phyloP scores from a whole-genome alignment of 805 yeast species.

The Candida ficus region DNA sequence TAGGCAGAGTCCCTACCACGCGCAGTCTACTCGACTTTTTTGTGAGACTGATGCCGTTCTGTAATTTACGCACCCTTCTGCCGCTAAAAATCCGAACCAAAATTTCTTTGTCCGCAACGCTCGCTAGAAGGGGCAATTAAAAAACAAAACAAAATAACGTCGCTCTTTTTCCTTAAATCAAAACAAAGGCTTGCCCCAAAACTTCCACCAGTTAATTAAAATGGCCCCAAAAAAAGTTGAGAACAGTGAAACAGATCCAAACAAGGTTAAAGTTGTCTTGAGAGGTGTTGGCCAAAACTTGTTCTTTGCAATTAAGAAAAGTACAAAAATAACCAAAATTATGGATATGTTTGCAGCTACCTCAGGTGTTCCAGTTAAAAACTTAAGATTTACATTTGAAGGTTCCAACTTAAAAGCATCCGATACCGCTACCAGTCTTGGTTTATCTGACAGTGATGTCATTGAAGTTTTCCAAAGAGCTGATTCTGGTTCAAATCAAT shows the following conservation, averaged over 20 bases:
- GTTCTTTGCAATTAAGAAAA: slow-evolving; percentile 13
- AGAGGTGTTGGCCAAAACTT: slow-evolving; percentile 13
- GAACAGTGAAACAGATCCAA: slow-evolving; percentile 1
- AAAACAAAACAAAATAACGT: too few relatives aligned
- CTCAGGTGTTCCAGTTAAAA: slow-evolving; percentile 1
- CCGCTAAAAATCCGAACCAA: too few relatives aligned
- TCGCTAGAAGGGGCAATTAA: too few relatives aligned
- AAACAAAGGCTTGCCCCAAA: too few relatives aligned
- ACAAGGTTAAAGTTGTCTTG: slow-evolving; percentile 15
- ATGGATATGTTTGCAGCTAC: slow-evolving; percentile 13
- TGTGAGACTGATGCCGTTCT: too few relatives aligned
- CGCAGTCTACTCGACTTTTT: too few relatives aligned
- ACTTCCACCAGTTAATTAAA: too few relatives aligned
- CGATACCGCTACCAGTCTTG: slow-evolving; percentile 9
- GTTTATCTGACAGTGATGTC: slow-evolving; percentile 11
- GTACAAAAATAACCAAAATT: slow-evolving; percentile 13
- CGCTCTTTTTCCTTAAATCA: too few relatives aligned
- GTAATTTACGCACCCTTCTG: too few relatives aligned
- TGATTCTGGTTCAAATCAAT: background rate
- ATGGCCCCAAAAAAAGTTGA: background rate
- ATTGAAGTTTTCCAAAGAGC: slow-evolving; percentile 9
- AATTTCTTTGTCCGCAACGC: too few relatives aligned
- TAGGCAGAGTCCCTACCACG: too few relatives aligned
- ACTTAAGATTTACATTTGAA: slow-evolving; percentile 10
- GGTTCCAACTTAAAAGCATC: slow-evolving; percentile 1